These are phyloP conservation scores for Whalleya microplaca DNA, from an alignment of 2,329 filamentous ascomycete genomes.

Conservation along the genomic window DNA sequence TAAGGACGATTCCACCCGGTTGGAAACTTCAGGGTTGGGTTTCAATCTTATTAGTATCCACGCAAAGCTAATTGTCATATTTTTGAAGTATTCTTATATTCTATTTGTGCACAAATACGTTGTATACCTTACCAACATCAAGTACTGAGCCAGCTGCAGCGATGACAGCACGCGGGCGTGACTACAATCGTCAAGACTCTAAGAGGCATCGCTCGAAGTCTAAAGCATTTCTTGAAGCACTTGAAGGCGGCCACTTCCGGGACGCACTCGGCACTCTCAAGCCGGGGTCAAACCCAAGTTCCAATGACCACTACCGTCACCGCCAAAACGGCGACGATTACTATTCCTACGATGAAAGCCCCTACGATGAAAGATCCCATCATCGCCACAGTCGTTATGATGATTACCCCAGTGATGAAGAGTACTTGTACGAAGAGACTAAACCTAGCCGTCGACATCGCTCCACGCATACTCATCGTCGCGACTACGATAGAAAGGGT, in stretches of 20 bases:
- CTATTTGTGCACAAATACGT: not conserved
- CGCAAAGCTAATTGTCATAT: not conserved
- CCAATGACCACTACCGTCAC: not conserved
- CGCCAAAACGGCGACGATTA: not conserved
- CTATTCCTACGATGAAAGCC: not conserved
- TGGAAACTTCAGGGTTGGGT: too few species aligned
- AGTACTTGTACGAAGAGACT: slow-evolving; percentile 1
- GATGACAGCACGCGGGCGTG: slow-evolving; percentile 4
- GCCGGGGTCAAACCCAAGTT: not conserved
- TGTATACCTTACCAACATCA: not conserved
- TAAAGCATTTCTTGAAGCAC: not conserved
- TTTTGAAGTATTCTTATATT: not conserved
- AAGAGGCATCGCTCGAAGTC: not conserved
- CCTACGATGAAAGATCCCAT: not conserved
- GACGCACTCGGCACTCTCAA: slow-evolving; percentile 1
- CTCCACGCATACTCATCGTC: not conserved
- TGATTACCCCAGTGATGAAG: not conserved
- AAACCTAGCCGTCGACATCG: not conserved
- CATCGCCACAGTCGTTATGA: not conserved
- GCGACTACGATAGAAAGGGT: not conserved
- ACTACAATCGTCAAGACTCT: not conserved
- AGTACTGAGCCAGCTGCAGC: not conserved
- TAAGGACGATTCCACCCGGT: not conserved
- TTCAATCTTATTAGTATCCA: not conserved
- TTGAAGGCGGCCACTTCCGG: not conserved